Conservation (phyloP, 164 flowering plant species). For the Stephania japonica region DNA sequence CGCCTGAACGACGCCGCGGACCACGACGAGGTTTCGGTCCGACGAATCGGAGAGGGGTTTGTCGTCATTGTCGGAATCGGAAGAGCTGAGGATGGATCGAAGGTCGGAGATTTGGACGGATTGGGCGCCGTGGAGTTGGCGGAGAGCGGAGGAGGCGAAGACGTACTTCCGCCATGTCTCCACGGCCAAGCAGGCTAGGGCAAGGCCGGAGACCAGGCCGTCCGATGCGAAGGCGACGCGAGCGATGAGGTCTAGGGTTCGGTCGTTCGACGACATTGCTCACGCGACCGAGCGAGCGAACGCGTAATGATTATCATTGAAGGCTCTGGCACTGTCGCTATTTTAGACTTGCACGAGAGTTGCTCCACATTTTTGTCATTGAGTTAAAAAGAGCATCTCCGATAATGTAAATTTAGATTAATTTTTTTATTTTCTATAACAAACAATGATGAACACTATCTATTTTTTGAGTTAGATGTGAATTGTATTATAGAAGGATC, state of each 20-base stretch:
- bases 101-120: constrained; percentile 51
- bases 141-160: constrained; percentile 45
- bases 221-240: constrained; percentile 62
- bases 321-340: no score
- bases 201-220: constrained; percentile 67
- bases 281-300: no score
- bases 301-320: no score
- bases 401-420: no score
- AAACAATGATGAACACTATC: no score
- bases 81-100: constrained; percentile 31
- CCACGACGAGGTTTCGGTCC: constrained; percentile 34
- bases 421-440: no score
- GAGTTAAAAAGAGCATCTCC: no score
- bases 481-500: no score
- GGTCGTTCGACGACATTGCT: constrained; percentile 43
- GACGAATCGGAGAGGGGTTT: constrained; percentile 6
- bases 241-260: constrained; percentile 37
- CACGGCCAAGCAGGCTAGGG: constrained; percentile 55
- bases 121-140: constrained; percentile 44
- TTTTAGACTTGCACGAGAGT: no score
- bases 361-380: no score
- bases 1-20: constrained; percentile 62
- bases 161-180: constrained; percentile 36
- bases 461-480: no score
- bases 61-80: constrained; percentile 10